phyloP scores from a whole-genome alignment of 108 stramenopile species.

The Nitzschia sp. region DNA sequence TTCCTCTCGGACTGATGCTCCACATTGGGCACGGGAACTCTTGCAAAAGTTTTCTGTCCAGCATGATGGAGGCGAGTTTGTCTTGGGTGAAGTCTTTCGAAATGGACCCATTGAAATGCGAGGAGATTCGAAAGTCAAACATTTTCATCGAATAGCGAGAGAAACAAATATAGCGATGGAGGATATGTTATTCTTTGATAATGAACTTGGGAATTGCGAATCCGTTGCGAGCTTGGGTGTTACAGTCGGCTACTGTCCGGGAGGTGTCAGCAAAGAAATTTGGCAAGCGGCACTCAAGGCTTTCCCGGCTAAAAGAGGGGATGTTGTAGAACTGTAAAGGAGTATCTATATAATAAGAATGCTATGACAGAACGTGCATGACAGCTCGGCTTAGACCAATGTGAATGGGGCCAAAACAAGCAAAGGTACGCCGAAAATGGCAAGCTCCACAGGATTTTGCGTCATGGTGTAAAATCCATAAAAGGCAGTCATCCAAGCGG shows the following conservation, averaged over 20 bases:
- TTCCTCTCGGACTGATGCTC: constrained; percentile 70
- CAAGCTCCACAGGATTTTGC: constrained; percentile 39
- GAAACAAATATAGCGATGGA: constrained; percentile 52
- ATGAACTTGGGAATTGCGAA: constrained; percentile 73
- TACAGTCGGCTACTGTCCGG: constrained; percentile 62
- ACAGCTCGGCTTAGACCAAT: constrained; percentile 49
- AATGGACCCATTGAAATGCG: constrained; percentile 58
- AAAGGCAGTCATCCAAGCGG: constrained; percentile 62
- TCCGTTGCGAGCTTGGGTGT: constrained; percentile 66
- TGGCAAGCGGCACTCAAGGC: constrained; percentile 34
- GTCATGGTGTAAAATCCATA: constrained; percentile 62
- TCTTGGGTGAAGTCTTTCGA: constrained; percentile 33
- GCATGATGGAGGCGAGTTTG: constrained; percentile 10
- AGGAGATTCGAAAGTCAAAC: constrained; percentile 51
- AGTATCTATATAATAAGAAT: no score
- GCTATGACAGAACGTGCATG: no score
- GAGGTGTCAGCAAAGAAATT: constrained; percentile 53
- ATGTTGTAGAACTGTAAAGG: constrained; percentile 1
- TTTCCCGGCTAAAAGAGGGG: constrained; percentile 18
- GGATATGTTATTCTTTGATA: constrained; percentile 89
- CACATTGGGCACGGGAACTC: constrained; percentile 61
- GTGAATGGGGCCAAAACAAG: constrained; percentile 59
- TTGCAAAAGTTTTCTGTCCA: constrained; percentile 52
- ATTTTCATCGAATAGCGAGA: constrained; percentile 55
- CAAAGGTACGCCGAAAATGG: constrained; percentile 61